Base-by-base conservation (phyloP, 164 flowering plant species). In the Dillenia suffruticosa region DNA sequence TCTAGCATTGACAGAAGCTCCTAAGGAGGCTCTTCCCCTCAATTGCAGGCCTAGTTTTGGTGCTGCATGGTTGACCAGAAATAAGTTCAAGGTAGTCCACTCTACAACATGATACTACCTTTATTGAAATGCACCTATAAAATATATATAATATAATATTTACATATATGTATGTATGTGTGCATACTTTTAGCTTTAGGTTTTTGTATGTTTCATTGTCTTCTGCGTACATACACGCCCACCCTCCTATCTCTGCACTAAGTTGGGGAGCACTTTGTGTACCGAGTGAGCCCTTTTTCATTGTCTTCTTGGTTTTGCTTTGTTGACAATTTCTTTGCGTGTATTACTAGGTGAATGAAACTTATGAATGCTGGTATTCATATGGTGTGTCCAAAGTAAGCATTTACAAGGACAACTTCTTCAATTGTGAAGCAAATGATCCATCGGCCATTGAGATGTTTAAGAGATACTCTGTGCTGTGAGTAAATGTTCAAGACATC, bases 11-110 rank as follows among this genome's bases (percentile, higher is more conserved):
- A 84, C 93, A 65, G 97, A 90, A 75, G 87, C 89, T 63, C 98
- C 98, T 61, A 80, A 83, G 67, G 94, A 90, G 68, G 98, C 98
- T 63, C 97, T 93, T 70, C 98, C 98, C 47, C 76, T 67, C 67
- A 72, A 80, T 61, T 93, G 98, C 67, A 76, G 98, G 68, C 98
- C 98, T 54, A 77, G 61, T 71, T 93, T 93, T 70, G 77, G 78
- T 63, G 70, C 74, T 62, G 94, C 96, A 46, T 87, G 84, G 89
- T 71, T 82, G 77, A 72, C 86, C 54, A 85, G 84, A 72, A 72
- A 87, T 74, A 81, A 78, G 67, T 84, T 88, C 68, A 81, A 84
- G 93, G 98, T 88, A 72, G 62, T 51, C 54, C 5, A 44, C 45
- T 54, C 14, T 26, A 26, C 22, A 11, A 24, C 15, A 46, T 32